phyloP scores from a whole-genome alignment of 139 green algal species.

The Nannochloris sp. region DNA sequence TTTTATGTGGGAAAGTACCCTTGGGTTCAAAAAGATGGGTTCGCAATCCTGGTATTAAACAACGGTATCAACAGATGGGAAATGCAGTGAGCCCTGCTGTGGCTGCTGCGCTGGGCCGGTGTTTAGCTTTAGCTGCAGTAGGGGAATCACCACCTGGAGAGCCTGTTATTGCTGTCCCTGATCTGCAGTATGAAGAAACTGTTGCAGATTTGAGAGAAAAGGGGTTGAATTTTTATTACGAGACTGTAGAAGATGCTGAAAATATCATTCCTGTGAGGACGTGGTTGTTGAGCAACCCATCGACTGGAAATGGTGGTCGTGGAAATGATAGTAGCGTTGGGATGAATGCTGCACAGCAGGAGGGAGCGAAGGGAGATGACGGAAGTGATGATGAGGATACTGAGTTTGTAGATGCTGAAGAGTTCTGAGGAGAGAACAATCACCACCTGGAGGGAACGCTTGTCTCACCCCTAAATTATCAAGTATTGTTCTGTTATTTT shows the following conservation, averaged over 20 bases:
- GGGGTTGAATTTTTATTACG: constrained; percentile 5
- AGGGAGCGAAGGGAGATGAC: too few relatives aligned
- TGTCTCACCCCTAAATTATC: too few relatives aligned
- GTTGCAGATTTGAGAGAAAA: not conserved
- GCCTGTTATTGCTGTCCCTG: constrained; percentile 28
- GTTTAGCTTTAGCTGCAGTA: constrained; percentile 43
- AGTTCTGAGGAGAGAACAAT: too few relatives aligned
- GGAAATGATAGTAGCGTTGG: too few relatives aligned
- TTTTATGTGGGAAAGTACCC: not conserved
- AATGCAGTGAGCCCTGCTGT: constrained; percentile 65
- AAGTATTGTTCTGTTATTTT: too few relatives aligned
- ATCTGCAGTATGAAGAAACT: constrained; percentile 22
- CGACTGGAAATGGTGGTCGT: too few relatives aligned
- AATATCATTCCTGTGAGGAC: too few relatives aligned
- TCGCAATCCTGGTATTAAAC: constrained; percentile 7
- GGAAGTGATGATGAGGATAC: too few relatives aligned
- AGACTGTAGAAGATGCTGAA: not conserved
- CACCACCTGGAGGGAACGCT: too few relatives aligned
- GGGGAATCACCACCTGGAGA: constrained; percentile 9
- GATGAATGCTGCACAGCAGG: too few relatives aligned
- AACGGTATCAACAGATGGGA: constrained; percentile 54
- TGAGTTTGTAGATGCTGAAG: too few relatives aligned
- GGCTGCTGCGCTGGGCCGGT: constrained; percentile 53
- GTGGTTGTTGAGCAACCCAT: too few relatives aligned
- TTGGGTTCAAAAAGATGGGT: constrained; percentile 7